phyloP scores from a whole-genome alignment of 2,329 filamentous ascomycete species.

The Hymenoscyphus linearis region DNA sequence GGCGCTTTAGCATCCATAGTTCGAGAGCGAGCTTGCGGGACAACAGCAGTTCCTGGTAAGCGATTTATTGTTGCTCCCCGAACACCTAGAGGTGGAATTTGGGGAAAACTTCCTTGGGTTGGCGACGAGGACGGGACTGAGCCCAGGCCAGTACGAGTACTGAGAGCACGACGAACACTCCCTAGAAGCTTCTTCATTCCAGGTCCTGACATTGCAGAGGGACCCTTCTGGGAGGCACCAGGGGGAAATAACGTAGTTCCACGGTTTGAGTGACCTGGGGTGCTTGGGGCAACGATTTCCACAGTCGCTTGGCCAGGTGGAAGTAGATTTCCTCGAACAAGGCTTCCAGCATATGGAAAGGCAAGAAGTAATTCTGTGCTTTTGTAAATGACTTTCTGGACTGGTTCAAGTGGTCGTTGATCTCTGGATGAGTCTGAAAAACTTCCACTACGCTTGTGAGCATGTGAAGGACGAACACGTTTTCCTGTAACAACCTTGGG shows the following conservation, averaged over 20 bases:
- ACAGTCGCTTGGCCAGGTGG: slow-evolving; percentile 80
- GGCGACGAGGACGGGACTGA: slow-evolving; percentile 29
- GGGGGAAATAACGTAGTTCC: slow-evolving; percentile 47
- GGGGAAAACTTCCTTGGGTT: slow-evolving; percentile 32
- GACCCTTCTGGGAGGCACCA: slow-evolving; percentile 40
- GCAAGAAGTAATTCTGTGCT: slow-evolving; percentile 55
- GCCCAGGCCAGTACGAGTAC: slow-evolving; percentile 40
- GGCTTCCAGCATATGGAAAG: slow-evolving; percentile 68
- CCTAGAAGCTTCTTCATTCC: slow-evolving; percentile 84
- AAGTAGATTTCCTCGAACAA: slow-evolving; percentile 81
- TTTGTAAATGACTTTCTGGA: slow-evolving; percentile 46
- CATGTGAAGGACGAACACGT: slow-evolving; percentile 49
- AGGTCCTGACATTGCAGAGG: slow-evolving; percentile 59
- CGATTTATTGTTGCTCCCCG: slow-evolving; percentile 49
- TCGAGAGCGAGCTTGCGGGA: slow-evolving; percentile 48
- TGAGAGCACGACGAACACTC: slow-evolving; percentile 76
- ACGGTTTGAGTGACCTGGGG: slow-evolving; percentile 40
- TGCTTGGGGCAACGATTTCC: slow-evolving; percentile 53
- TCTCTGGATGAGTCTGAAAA: slow-evolving; percentile 80
- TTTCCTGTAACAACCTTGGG: slow-evolving; percentile 55
- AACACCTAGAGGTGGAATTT: slow-evolving; percentile 31
- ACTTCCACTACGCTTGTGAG: slow-evolving; percentile 81
- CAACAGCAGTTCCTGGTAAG: slow-evolving; percentile 54
- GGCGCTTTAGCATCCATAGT: slow-evolving; percentile 44
- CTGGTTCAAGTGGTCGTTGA: slow-evolving; percentile 40